Evolutionary conservation across 768 basidiomycete species (phyloP), one percentile per base, ranked within the genome.

Genomic region (Coprinellus aureogranulatus): DNA sequence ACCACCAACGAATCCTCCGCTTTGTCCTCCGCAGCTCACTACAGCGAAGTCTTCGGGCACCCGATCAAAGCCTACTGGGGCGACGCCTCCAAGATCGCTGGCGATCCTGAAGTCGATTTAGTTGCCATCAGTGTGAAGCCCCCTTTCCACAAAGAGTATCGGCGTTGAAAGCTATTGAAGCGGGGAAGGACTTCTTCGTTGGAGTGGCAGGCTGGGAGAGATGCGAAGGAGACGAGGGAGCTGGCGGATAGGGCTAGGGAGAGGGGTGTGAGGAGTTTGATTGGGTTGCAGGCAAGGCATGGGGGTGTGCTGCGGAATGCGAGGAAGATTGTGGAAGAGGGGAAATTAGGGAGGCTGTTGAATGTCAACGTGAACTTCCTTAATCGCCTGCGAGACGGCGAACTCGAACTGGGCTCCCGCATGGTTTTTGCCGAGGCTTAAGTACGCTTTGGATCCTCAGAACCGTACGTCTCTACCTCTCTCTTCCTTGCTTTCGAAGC

Each of bases 181-280:
- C 71, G 16, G 72, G 72, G 14, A 77, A 77, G 60, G 58, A 68
- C 30, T 54, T 75, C 34, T 76, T 76, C 54, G n/a, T 54, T 76
- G 8, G 75, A 77, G 59, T 77, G 76, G 75, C 74, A 75, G 5
- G 68, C 64, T 5, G 76, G 73, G 11, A 61, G 41, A 27, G 63
- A 54, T 22, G 44, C 68, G 27, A 57, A 61, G 28, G 71, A 77
- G 62, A 70, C 73, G 37, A 39, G 23, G 12, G 70, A 71, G 57
- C 46, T 77, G 4, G 72, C 71, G n/a, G 62, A 67, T 12, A 58
- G 57, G 1, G 76, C 70, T 2, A 66, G 58, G 37, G 56, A 57
- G 48, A 41, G 67, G 39, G 67, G 71, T 1, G 57, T 75, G 1
- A 65, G 58, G 57, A 63, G 59, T 3, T 54, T 74, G 5, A 63